Conservation (phyloP, 139 green algal species). For the Asterochloris erici region DNA sequence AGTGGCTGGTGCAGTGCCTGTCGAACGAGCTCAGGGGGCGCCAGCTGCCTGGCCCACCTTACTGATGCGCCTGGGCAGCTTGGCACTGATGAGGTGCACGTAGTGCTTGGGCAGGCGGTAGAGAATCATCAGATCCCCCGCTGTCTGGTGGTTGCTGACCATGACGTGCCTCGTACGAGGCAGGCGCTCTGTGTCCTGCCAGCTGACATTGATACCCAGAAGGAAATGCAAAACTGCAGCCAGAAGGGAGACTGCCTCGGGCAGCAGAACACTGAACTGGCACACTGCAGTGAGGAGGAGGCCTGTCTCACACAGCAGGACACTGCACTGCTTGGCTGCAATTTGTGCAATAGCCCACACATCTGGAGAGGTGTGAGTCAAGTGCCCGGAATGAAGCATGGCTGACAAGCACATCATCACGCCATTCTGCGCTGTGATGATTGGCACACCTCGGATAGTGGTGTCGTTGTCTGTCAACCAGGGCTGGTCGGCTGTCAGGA, state of each 20-base stretch:
- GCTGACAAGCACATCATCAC: neutral
- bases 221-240: slow-evolving; percentile 34
- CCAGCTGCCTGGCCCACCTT: neutral
- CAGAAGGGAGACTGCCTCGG: neutral
- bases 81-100: slow-evolving; percentile 48
- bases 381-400: neutral
- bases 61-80: slow-evolving; percentile 26
- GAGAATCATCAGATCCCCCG: slow-evolving; percentile 57
- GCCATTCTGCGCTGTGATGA: neutral
- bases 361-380: neutral
- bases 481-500: slow-evolving; percentile 16
- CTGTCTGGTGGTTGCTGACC: slow-evolving; percentile 53
- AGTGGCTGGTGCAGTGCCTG: too few species aligned
- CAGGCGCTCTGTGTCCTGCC: slow-evolving; percentile 36
- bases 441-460: slow-evolving; percentile 2
- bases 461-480: slow-evolving; percentile 26
- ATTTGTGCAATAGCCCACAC: neutral
- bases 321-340: neutral
- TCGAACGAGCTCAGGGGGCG: too few species aligned
- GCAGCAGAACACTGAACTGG: neutral
- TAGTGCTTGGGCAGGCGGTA: slow-evolving; percentile 44
- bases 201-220: slow-evolving; percentile 40
- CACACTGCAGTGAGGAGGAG: neutral
- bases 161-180: slow-evolving; percentile 46
- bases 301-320: neutral